Percentiles rank a stretch among this genome's conserved stretches.
Conservation (phyloP, 2,329 filamentous ascomycete species). For the Neonectria coccinea region DNA sequence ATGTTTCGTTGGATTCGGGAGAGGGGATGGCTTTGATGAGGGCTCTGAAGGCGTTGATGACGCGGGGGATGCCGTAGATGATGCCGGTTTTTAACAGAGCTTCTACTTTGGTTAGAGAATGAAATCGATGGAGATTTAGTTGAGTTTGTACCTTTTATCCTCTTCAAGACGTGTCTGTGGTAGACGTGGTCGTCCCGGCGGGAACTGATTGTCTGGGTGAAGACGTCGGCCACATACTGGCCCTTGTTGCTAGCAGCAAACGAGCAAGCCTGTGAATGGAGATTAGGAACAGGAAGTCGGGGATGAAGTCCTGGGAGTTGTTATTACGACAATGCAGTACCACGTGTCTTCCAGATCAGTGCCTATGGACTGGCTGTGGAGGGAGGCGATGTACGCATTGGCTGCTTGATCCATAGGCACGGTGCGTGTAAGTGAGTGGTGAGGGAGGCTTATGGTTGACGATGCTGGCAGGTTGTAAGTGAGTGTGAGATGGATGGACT, state of each 20-base stretch:
- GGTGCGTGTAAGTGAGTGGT: not conserved
- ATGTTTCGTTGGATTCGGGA: conserved; percentile 36
- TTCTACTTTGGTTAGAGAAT: conserved; percentile 5
- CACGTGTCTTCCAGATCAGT: conserved; percentile 29
- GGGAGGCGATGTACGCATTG: conserved; percentile 17
- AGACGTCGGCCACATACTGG: conserved; percentile 33
- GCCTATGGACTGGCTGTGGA: conserved; percentile 16
- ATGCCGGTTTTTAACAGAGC: conserved; percentile 42
- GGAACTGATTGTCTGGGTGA: conserved; percentile 21
- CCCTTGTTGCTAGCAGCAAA: conserved; percentile 37
- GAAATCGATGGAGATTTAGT: no score
- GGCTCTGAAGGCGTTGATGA: conserved; percentile 44
- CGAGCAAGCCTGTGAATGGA: conserved; percentile 18
- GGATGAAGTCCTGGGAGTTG: no score
- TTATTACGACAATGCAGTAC: conserved; percentile 32
- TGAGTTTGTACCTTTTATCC: conserved; percentile 19
- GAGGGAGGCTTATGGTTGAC: no score
- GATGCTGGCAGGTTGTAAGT: no score
- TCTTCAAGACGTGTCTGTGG: conserved; percentile 26
- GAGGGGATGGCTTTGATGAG: conserved; percentile 37
- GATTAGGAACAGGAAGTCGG: not conserved
- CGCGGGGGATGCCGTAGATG: conserved; percentile 44
- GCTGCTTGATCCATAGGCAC: conserved; percentile 25
- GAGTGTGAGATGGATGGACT: no score
- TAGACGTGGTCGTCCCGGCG: conserved; percentile 23